Base-by-base conservation (phyloP, 2,329 filamentous ascomycete genomes). In the Calonectria pteridis region DNA sequence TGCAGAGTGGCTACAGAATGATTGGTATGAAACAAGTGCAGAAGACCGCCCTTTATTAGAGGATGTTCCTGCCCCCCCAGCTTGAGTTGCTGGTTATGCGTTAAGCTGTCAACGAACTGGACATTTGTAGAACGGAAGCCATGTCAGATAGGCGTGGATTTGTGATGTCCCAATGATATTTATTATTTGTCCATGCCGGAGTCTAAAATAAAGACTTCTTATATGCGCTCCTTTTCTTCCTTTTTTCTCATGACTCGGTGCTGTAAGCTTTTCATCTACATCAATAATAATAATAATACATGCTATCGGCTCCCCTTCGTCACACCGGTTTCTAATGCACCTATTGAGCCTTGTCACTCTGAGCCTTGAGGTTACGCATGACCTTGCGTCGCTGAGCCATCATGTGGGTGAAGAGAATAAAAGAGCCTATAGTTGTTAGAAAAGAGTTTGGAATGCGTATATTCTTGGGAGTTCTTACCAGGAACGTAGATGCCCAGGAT, bases 381-480 rank as follows among this genome's bases (percentile, higher is more conserved):
- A 96, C 91, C 89, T 95, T 98, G 77, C 91, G 89, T 79, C 96
- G 90, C 89, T 99, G 97, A 75, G 89, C 89, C 89, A 98, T 94
- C 97, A 99, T 98, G 85, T 99, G 94, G 28, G 94, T 95, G 83
- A 97, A 98, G 72, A 98, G 86, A 70, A 97, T 90, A 81, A 97
- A 98, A 5, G 94, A 81, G 87, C 95, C 93, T 46, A 3, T 14
- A 9, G 1, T 31, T 35, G 53, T 74, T 51, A 78, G 67, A 40
- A 50, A 58, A 7, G 3, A n/a, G 26, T 20, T 10, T 50, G 13
- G 43, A 11, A 50, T 5, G 5, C 13, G 7, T 16, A 20, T 33
- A 23, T 28, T 18, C 28, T 18, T 26, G 26, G n/a, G 9, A n/a
- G 9, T 67, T 88, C 91, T 82, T 87, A 94, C 94, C 94, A 55